Evolutionary conservation across 2,329 filamentous ascomycete species (phyloP), one percentile per base, ranked within the genome.

Genomic region (Ophiostoma pallidulum): DNA sequence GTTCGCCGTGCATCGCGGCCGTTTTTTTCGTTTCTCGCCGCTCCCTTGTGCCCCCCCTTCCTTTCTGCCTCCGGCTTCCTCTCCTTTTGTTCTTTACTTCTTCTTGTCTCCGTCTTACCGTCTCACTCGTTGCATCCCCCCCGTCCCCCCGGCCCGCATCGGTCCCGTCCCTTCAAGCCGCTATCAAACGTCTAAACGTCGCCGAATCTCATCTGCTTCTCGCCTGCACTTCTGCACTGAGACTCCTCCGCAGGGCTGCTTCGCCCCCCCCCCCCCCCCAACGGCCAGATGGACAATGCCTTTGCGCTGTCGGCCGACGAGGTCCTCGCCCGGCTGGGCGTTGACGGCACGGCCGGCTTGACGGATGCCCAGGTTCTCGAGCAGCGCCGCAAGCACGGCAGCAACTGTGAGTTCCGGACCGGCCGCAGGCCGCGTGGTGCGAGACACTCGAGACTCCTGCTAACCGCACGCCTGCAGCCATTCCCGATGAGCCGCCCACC

Each of bases 401-500:
- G 73, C 61, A 85, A 85, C 72, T 72, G 81, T 84, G 69, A 52
- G 75, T 52, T 14, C 2, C 14, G 12, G n/a, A 31, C 16, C 20
- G 10, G 20, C 18, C n/a, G n/a, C n/a, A n/a, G n/a, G n/a, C n/a
- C n/a, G n/a, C n/a, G n/a, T n/a, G n/a, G n/a, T n/a, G n/a, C n/a
- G n/a, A 28, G 24, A 28, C 20, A 13, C 31, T 33, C 14, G 31
- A 28, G 5, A 10, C 24, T 28, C 6, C 32, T 14, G 22, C 48
- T 46, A 42, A 50, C 39, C 8, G 4, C 3, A 20, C 18, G 24
- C 8, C 35, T 37, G 9, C 54, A 80, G 76, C 74, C 41, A 80
- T 80, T 53, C 68, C 75, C 39, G 92, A 98, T 70, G 92, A 98
- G 56, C 92, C 92, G 46, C 89, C 92, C 3, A 98, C 92, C 28